Evolutionary conservation across 306 rosid genomes (phyloP), one percentile per base, ranked within the genome.

Genomic region (Clitoria ternatea): DNA sequence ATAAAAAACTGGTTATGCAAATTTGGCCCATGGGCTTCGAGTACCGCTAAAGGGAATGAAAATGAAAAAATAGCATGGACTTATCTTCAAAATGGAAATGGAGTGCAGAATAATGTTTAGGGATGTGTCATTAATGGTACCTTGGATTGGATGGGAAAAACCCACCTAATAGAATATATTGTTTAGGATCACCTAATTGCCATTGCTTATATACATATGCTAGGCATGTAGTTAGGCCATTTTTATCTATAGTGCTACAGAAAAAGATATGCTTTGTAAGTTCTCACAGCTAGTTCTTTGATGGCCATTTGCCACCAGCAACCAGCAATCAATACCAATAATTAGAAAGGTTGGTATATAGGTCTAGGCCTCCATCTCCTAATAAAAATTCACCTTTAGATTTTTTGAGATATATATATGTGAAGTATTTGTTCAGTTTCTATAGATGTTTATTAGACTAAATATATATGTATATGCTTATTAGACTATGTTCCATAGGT

Each of bases 291-390:
- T 33, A 12, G 74, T 69, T 42, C 52, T 52, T 9, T 52, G 52
- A 52, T 69, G 36, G 52, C 9, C 50, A 69, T 53, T 52, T n/a
- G 23, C 39, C 64, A 49, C 61, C 20, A 69, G 17, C 59, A 35
- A 36, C 45, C 22, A 20, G 24, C 40, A 53, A 52, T 36, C 11
- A 52, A 20, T 56, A 4, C 26, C 3, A 19, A 60, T 10, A 24
- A 48, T 37, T 17, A n/a, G 20, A 14, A 33, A 33, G 39, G 10
- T 24, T 30, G 27, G 17, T 50, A n/a, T n/a, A n/a, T n/a, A 50
- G 63, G 63, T 35, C 37, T 23, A 1, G 33, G 10, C 26, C 15
- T 14, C 14, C 73, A 42, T 19, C 2, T n/a, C n/a, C n/a, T n/a
- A n/a, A n/a, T n/a, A n/a, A 30, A 32, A 45, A 24, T 64, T 30